phyloP scores from a whole-genome alignment of 306 rosid genomes.

The Vachellia collinsii region DNA sequence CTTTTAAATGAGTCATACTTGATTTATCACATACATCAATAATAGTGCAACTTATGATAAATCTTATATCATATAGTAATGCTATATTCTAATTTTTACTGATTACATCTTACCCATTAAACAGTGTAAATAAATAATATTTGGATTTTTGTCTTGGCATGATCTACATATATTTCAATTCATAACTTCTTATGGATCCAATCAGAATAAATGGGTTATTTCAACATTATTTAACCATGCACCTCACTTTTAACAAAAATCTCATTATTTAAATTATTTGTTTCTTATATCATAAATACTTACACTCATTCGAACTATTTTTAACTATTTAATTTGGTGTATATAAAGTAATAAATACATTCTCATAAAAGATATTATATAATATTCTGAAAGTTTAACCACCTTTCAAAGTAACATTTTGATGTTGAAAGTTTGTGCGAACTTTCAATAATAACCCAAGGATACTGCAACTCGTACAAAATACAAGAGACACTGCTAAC shows the following conservation, averaged over 20 bases:
- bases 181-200: neutral
- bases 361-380: neutral
- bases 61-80: neutral
- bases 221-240: neutral
- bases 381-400: neutral
- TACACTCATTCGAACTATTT: neutral
- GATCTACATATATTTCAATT: neutral
- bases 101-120: neutral
- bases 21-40: neutral
- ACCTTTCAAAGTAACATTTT: neutral
- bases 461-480: neutral
- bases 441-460: neutral
- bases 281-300: neutral
- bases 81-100: no score
- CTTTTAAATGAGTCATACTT: neutral
- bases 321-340: no score
- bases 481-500: no score
- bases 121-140: neutral
- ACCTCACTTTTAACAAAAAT: neutral
- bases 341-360: no score
- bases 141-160: neutral
- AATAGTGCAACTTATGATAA: neutral
- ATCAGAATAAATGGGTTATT: neutral
- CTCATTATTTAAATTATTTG: neutral
- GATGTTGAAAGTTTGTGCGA: neutral